These are phyloP conservation scores for Euphorbia peplus DNA, from an alignment of 345 rosid species.

Conservation along the genomic window DNA sequence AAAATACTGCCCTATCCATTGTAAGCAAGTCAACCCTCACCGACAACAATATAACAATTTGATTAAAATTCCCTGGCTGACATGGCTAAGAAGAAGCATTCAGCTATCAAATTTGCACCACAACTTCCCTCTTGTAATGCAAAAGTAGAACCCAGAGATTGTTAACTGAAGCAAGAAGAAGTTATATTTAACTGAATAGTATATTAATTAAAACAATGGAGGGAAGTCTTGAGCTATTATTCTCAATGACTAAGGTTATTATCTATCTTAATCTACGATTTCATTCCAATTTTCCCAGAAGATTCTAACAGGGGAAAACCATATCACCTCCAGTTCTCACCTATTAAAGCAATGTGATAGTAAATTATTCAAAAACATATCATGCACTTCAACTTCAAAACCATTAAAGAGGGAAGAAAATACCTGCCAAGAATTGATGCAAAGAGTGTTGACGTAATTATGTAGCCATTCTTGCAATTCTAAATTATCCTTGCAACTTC, in stretches of 20 bases:
- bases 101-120: neutral
- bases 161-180: neutral
- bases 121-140: neutral
- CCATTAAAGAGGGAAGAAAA: constrained; percentile 1
- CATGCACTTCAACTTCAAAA: neutral
- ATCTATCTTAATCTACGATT: neutral
- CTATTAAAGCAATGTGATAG: neutral
- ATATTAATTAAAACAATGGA: neutral
- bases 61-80: neutral
- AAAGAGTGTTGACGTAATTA: constrained; percentile 64
- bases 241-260: neutral
- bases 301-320: neutral
- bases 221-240: neutral
- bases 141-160: neutral
- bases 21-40: neutral
- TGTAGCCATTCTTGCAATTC: constrained; percentile 49
- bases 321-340: neutral
- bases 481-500: constrained; percentile 27
- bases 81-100: neutral
- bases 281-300: neutral
- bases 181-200: neutral
- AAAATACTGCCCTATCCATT: neutral
- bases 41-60: neutral
- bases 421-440: constrained; percentile 97
- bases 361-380: neutral